Conservation (phyloP, 2,329 filamentous ascomycete species). For the Verruconis gallopava region DNA sequence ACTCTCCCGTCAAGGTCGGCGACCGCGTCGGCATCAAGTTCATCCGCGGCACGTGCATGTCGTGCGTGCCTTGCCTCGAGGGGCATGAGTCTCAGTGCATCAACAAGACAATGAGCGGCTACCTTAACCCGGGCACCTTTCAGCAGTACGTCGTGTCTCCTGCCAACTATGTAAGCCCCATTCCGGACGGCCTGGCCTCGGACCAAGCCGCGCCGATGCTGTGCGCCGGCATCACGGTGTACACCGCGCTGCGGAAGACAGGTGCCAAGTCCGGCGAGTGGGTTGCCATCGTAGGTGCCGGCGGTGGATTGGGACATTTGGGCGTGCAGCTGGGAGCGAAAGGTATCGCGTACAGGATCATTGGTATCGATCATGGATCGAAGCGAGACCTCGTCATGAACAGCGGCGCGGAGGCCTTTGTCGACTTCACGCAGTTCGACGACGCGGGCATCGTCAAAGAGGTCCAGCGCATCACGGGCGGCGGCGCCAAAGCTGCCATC, state of each 20-base stretch:
- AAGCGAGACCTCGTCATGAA: constrained; percentile 49
- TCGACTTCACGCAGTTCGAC: constrained; percentile 35
- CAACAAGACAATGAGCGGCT: constrained; percentile 45
- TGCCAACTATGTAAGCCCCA: constrained; percentile 56
- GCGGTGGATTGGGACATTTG: constrained; percentile 52
- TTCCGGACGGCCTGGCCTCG: constrained; percentile 48
- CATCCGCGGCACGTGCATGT: constrained; percentile 43
- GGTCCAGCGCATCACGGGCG: constrained; percentile 43
- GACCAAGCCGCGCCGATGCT: constrained; percentile 53
- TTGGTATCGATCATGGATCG: constrained; percentile 50
- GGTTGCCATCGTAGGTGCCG: constrained; percentile 45
- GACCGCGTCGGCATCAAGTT: constrained; percentile 60
- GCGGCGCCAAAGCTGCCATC: constrained; percentile 48
- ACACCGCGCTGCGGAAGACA: constrained; percentile 49
- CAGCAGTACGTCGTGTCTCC: constrained; percentile 54
- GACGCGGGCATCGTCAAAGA: constrained; percentile 29
- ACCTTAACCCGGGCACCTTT: constrained; percentile 57
- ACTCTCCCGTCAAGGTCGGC: constrained; percentile 46
- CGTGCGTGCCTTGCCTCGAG: constrained; percentile 35
- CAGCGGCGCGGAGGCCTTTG: constrained; percentile 52
- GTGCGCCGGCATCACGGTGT: constrained; percentile 56
- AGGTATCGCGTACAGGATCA: constrained; percentile 50
- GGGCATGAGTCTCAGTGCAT: constrained; percentile 43
- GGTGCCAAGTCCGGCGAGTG: constrained; percentile 45
- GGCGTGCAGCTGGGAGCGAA: constrained; percentile 44